These are phyloP conservation scores for Cladosporium colombiae DNA, from an alignment of 2,329 filamentous ascomycete genomes.

Conservation along the genomic window DNA sequence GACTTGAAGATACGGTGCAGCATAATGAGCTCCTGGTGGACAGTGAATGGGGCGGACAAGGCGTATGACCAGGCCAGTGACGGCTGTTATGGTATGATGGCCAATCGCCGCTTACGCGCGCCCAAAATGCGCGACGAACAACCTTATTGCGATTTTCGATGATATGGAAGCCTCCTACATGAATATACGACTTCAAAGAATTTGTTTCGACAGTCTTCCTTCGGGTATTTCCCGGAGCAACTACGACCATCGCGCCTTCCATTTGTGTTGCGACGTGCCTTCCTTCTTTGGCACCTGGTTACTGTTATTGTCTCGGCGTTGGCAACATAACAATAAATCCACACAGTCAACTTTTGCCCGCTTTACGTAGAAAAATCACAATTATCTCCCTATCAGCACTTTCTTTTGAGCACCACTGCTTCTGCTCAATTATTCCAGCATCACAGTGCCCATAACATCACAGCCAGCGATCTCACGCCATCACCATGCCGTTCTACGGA, in stretches of 20 bases:
- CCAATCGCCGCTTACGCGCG: not conserved
- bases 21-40: not conserved
- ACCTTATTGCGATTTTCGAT: not conserved
- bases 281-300: not conserved
- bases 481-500: not conserved
- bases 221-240: not conserved
- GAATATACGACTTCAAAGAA: not conserved
- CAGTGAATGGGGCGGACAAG: not conserved
- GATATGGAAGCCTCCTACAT: not conserved
- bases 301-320: not conserved
- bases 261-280: not conserved
- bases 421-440: not conserved
- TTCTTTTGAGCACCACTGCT: not conserved
- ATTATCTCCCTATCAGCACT: not conserved
- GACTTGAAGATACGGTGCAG: not conserved
- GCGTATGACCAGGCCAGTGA: not conserved
- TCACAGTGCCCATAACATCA: not conserved
- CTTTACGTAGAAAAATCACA: not conserved
- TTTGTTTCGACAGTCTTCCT: not conserved
- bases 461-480: not conserved
- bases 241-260: constrained; percentile 12
- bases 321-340: not conserved
- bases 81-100: not conserved
- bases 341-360: not conserved
- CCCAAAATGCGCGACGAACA: not conserved